A percentile compares a stretch with the other conserved stretches of the same genome.
Conservation (phyloP, 176 grass and related monocot species). For the Oryza australiensis region DNA sequence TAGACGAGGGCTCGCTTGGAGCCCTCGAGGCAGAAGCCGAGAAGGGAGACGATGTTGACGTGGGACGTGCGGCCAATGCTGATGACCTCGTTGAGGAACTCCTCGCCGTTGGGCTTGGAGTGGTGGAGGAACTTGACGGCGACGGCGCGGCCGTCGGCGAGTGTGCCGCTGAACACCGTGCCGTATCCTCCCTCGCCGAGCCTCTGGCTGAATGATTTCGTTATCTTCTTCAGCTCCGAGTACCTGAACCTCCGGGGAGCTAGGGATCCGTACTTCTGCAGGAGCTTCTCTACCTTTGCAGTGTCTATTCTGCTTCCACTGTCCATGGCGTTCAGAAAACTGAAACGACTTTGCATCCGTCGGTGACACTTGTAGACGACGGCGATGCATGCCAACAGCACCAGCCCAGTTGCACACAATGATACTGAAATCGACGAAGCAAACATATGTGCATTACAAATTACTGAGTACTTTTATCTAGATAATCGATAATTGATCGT, state of each 20-base stretch:
- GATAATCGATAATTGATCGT: neutral
- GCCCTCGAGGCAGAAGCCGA: slow-evolving; percentile 65
- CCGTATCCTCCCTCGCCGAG: slow-evolving; percentile 70
- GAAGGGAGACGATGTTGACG: slow-evolving; percentile 59
- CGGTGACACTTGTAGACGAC: slow-evolving; percentile 20
- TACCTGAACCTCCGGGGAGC: slow-evolving; percentile 51
- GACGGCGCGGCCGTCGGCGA: slow-evolving; percentile 11
- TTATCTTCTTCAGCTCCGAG: slow-evolving; percentile 55
- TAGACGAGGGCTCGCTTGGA: slow-evolving; percentile 62
- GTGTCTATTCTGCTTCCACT: neutral
- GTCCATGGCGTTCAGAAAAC: neutral
- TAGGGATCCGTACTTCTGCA: slow-evolving; percentile 41
- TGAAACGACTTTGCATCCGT: neutral
- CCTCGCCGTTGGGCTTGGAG: slow-evolving; percentile 36
- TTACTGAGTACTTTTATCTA: too few species aligned
- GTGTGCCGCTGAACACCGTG: slow-evolving; percentile 47
- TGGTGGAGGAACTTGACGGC: slow-evolving; percentile 60
- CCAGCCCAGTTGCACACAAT: neutral
- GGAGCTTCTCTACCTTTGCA: slow-evolving; percentile 38
- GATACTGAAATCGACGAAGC: slow-evolving; percentile 30
- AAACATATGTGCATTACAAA: too few species aligned
- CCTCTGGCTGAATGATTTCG: slow-evolving; percentile 44
- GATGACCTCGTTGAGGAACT: slow-evolving; percentile 66
- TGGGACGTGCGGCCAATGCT: slow-evolving; percentile 63
- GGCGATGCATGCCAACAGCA: neutral